A percentile compares a stretch with the other conserved stretches of the same genome.
phyloP scores from a whole-genome alignment of 257 asterid genomes.

The Parsonsia alboflavescens region DNA sequence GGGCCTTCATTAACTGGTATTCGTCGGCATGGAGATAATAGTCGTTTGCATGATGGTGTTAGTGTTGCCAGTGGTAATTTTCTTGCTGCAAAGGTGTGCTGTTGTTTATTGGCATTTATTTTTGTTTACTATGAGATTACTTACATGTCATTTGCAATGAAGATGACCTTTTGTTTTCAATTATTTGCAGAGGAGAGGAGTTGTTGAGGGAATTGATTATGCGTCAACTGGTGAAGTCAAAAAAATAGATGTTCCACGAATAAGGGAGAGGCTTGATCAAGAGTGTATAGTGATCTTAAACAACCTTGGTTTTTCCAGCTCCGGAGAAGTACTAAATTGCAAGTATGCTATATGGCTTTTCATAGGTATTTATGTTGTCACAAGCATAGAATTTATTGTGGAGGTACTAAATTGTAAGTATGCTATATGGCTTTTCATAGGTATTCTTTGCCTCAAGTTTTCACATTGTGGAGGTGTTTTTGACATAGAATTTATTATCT shows the following conservation, averaged over 20 bases:
- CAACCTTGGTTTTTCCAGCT: constrained; percentile 93
- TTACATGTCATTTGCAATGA: not conserved
- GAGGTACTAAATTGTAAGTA: constrained; percentile 97
- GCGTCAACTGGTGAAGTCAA: constrained; percentile 90
- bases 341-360: constrained; percentile 69
- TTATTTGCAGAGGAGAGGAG: constrained; percentile 76
- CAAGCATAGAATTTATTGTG: no score
- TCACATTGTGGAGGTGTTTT: not conserved
- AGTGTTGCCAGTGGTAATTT: constrained; percentile 87
- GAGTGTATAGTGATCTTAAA: constrained; percentile 64
- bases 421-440: constrained; percentile 52
- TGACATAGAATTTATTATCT: not conserved
- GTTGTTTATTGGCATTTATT: constrained; percentile 1
- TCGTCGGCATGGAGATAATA: constrained; percentile 86
- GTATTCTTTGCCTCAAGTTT: constrained; percentile 29
- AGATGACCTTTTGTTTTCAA: constrained; percentile 4
- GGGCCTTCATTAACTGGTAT: constrained; percentile 85
- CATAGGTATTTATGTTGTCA: constrained; percentile 55
- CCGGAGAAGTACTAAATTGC: constrained; percentile 95
- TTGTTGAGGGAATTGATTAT: constrained; percentile 79
- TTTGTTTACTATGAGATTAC: not conserved
- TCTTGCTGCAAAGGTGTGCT: constrained; percentile 76
- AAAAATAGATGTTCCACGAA: constrained; percentile 82
- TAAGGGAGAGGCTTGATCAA: constrained; percentile 76
- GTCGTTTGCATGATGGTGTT: constrained; percentile 73